These are phyloP conservation scores for Hericium alpestre DNA, from an alignment of 768 basidiomycete genomes.

Conservation along the genomic window DNA sequence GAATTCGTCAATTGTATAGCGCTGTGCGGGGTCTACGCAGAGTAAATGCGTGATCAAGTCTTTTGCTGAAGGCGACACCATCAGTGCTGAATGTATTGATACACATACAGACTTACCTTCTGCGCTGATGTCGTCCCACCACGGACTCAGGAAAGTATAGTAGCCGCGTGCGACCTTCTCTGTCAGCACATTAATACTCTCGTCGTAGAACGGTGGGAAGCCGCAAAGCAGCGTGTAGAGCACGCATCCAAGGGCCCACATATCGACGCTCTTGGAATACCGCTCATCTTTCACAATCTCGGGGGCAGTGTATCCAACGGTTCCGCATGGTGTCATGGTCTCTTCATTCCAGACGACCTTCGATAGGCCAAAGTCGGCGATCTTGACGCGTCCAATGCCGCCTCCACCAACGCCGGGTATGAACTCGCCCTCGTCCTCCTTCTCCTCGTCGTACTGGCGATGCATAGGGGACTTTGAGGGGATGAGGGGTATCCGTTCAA, in stretches of 20 bases:
- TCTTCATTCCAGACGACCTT: constrained; percentile 99
- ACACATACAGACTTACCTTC: constrained; percentile 40
- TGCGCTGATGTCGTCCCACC: constrained; percentile 94
- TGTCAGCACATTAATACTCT: constrained; percentile 94
- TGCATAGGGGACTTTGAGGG: constrained; percentile 67
- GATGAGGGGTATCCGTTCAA: constrained; percentile 83
- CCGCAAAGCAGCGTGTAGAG: constrained; percentile 96
- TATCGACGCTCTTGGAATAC: constrained; percentile 93
- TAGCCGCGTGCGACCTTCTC: constrained; percentile 97
- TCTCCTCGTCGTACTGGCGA: constrained; percentile 94
- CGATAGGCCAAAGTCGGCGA: constrained; percentile 94
- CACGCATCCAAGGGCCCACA: constrained; percentile 99
- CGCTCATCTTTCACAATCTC: constrained; percentile 99
- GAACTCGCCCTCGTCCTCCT: constrained; percentile 97
- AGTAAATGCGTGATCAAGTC: constrained; percentile 91
- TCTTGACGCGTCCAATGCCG: constrained; percentile 95
- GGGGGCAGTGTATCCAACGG: constrained; percentile 97
- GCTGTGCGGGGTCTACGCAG: constrained; percentile 89
- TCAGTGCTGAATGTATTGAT: not conserved
- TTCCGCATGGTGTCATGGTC: constrained; percentile 99
- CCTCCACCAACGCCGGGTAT: constrained; percentile 87
- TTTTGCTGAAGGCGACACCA: constrained; percentile 51
- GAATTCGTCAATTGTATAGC: constrained; percentile 98
- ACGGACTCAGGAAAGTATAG: constrained; percentile 96
- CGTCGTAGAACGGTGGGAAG: constrained; percentile 97